These are phyloP conservation scores for Metschnikowia noctiluminum DNA, from an alignment of 805 yeast genomes.

Conservation along the genomic window DNA sequence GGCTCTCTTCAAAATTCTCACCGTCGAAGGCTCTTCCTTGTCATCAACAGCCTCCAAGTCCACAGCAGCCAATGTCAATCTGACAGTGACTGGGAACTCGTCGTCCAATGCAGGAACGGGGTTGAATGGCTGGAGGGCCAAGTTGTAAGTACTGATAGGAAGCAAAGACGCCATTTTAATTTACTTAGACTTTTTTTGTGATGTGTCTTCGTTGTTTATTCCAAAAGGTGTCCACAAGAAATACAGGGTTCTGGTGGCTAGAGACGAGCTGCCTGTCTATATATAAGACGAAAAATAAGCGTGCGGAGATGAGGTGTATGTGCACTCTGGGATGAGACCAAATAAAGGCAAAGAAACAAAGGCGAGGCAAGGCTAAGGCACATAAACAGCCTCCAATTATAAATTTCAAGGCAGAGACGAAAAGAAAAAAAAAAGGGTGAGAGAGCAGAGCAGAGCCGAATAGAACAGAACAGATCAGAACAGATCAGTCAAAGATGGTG, in stretches of 20 bases:
- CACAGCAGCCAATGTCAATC: constrained; percentile 91
- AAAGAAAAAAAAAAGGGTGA: no score
- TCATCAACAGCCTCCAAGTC: constrained; percentile 88
- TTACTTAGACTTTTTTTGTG: background rate
- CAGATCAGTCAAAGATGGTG: no score
- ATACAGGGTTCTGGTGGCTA: background rate
- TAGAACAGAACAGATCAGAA: no score
- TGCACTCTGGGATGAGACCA: constrained; percentile 4
- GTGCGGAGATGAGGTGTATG: constrained; percentile 11
- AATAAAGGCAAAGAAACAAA: no score
- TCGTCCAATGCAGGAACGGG: constrained; percentile 85
- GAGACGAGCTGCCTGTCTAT: background rate
- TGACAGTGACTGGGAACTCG: constrained; percentile 84
- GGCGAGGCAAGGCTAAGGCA: no score
- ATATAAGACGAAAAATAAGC: background rate
- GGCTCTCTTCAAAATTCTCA: constrained; percentile 79
- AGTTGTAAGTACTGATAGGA: constrained; percentile 84
- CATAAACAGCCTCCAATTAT: no score
- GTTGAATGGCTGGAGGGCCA: constrained; percentile 80
- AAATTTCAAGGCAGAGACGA: no score
- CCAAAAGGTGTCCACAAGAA: no score
- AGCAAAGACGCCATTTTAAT: constrained; percentile 61
- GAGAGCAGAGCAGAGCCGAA: no score
- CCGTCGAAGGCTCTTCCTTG: constrained; percentile 78
- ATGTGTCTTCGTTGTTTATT: background rate